phyloP scores from a whole-genome alignment of 192 early-diverging fungal species.

The Coemansia pectinata region DNA sequence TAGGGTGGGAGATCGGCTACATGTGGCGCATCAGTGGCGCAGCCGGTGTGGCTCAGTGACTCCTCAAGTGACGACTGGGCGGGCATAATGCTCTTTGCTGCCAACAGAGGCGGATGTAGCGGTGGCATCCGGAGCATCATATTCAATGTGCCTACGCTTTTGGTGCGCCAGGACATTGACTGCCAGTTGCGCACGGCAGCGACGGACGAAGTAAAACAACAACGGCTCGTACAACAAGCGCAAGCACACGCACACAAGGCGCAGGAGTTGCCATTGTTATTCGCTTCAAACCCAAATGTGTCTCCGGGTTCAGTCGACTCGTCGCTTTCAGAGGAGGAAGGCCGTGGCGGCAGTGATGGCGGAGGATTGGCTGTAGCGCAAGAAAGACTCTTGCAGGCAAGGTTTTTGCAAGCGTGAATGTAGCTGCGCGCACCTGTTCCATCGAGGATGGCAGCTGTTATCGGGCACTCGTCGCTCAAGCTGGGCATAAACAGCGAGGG shows the following conservation, averaged over 20 bases:
- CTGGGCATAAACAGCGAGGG: conserved; percentile 49
- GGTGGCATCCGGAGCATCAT: conserved; percentile 4
- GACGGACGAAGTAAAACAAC: conserved; percentile 30
- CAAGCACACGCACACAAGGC: conserved; percentile 28
- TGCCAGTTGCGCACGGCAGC: conserved; percentile 26
- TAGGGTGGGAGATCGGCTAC: neutral
- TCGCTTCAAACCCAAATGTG: conserved; percentile 33
- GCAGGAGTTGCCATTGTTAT: neutral
- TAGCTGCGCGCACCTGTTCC: conserved; percentile 5
- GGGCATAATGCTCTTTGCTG: neutral
- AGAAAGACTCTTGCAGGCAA: neutral
- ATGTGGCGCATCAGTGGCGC: conserved; percentile 2
- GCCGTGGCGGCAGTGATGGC: neutral
- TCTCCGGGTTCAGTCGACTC: conserved; percentile 33
- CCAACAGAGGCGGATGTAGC: neutral
- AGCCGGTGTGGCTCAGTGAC: neutral
- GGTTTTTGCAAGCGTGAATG: neutral
- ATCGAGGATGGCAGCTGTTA: conserved; percentile 9
- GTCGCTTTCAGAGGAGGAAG: neutral
- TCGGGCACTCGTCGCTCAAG: conserved; percentile 15
- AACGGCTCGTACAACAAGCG: conserved; percentile 27
- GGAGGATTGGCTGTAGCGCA: neutral
- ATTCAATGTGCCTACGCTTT: neutral
- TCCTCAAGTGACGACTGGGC: neutral
- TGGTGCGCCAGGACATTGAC: conserved; percentile 19